Evolutionary conservation across 768 basidiomycete species (phyloP), one percentile per base, ranked within the genome.

Genomic region (Tulasnella sp.): DNA sequence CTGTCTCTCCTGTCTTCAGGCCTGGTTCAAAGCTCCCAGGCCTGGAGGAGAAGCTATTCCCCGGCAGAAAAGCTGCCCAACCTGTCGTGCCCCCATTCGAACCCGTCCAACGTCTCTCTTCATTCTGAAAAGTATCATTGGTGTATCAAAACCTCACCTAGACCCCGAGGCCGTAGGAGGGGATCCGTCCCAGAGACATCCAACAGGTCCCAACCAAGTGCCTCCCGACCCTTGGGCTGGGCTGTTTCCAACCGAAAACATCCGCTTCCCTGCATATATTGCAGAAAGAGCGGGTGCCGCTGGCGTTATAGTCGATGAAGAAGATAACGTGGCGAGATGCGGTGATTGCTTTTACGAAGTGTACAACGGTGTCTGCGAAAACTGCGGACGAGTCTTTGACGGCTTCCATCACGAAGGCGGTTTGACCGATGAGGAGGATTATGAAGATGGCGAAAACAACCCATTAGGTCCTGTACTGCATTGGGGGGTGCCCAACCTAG

Each of bases 271-370:
- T 34, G 9, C 51, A 4, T 59, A 32, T 25, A 9, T 19, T 27
- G 37, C 32, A 14, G 48, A 34, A 49, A 21, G 42, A 11, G 57
- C 65, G 49, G 35, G 58, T 25, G 74, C 73, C 39, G 70, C 74
- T 25, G 69, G 81, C 62, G 84, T 85, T 0, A 77, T 83, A 72
- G 86, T 89, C 64, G 72, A 71, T 7, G 84, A 86, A 61, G 86
- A 88, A 58, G 84, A 81, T 9, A 83, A 81, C 0, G 74, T 89
- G n/a, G 82, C 79, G 64, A 76, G 86, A 15, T 90, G 87, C 65
- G 64, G 79, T 14, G 80, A 81, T 40, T 89, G 86, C 61, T 75
- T 81, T 73, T 80, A 88, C 64, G 87, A 90, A 69, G 83, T 90
- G 59, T 79, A 75, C 77, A 79, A 73, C 59, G 83, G 83, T 1